A percentile compares a stretch with the other conserved stretches of the same genome.
Conservation (phyloP, 1,284 basidiomycete genomes). For the Marasmius fiardii region DNA sequence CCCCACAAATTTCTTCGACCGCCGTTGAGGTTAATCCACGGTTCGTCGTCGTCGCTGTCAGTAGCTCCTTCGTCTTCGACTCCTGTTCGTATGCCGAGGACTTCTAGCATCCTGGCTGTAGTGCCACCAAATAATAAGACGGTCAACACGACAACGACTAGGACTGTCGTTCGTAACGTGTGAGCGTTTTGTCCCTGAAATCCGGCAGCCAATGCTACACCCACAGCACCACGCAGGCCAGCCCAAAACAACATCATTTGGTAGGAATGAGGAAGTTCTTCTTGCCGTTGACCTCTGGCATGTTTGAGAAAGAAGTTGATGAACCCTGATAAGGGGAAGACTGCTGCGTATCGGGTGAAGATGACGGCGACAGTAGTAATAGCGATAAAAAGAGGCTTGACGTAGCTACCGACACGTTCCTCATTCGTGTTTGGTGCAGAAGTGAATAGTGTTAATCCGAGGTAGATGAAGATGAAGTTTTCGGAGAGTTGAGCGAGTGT, state of each 20-base stretch:
- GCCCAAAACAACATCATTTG: constrained; percentile 99
- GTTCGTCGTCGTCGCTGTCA: constrained; percentile 76
- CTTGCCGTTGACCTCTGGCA: constrained; percentile 78
- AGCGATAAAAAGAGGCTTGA: constrained; percentile 94
- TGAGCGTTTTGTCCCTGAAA: constrained; percentile 92
- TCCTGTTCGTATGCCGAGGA: constrained; percentile 94
- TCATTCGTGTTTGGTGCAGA: constrained; percentile 50
- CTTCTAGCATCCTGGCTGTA: constrained; percentile 94
- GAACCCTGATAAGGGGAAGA: constrained; percentile 93
- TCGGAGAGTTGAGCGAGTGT: constrained; percentile 93
- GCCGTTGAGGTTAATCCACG: constrained; percentile 23
- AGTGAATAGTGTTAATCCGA: constrained; percentile 95
- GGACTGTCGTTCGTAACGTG: constrained; percentile 89
- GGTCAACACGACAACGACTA: constrained; percentile 94
- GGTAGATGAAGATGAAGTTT: constrained; percentile 99
- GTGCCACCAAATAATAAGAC: constrained; percentile 97
- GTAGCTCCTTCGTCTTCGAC: constrained; percentile 89
- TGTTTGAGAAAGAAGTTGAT: constrained; percentile 91
- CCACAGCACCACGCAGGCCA: constrained; percentile 92
- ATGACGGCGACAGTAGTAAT: constrained; percentile 89
- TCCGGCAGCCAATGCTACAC: constrained; percentile 94
- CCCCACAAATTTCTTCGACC: constrained; percentile 21
- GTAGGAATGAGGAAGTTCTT: constrained; percentile 92
- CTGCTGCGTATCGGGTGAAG: constrained; percentile 92
- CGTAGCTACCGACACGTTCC: constrained; percentile 78